Percentiles rank a stretch among this genome's conserved stretches.
These are phyloP conservation scores for Pterocarpus santalinus DNA, from an alignment of 306 rosid genomes.

Conservation along the genomic window DNA sequence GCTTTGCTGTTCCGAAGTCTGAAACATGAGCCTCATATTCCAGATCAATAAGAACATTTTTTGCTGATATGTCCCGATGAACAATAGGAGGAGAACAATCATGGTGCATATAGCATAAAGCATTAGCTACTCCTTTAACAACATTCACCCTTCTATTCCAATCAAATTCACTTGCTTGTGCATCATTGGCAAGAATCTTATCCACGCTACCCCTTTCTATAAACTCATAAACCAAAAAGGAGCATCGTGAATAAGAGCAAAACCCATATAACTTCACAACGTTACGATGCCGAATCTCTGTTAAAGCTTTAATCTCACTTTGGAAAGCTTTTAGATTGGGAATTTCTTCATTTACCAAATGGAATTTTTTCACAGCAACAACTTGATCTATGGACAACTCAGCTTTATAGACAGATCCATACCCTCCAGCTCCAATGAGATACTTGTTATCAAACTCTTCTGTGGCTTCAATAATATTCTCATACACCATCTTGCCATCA, in stretches of 20 bases:
- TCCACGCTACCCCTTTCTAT: conserved; percentile 27
- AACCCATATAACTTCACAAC: too few species aligned
- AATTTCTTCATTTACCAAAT: not conserved
- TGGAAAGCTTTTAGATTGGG: not conserved
- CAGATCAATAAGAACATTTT: conserved; percentile 31
- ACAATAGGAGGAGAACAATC: conserved; percentile 25
- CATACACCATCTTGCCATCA: conserved; percentile 8
- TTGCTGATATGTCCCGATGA: conserved; percentile 40
- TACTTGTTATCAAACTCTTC: conserved; percentile 11
- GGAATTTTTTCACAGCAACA: conserved; percentile 30
- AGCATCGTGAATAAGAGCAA: too few species aligned
- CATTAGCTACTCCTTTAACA: too few species aligned
- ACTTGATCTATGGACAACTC: not conserved
- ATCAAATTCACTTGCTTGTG: conserved; percentile 13
- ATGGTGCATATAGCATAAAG: conserved; percentile 34
- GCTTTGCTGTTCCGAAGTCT: conserved; percentile 39
- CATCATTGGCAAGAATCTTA: conserved; percentile 20
- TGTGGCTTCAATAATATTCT: conserved; percentile 34
- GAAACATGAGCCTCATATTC: conserved; percentile 28
- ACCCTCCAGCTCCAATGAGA: conserved; percentile 5
- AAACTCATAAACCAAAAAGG: not conserved
- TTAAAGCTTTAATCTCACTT: too few species aligned
- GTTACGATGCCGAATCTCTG: too few species aligned
- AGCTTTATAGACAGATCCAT: conserved; percentile 14
- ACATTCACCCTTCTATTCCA: conserved; percentile 19